Base-by-base conservation (phyloP, 345 rosid species). In the Euphorbia pulcherrima region DNA sequence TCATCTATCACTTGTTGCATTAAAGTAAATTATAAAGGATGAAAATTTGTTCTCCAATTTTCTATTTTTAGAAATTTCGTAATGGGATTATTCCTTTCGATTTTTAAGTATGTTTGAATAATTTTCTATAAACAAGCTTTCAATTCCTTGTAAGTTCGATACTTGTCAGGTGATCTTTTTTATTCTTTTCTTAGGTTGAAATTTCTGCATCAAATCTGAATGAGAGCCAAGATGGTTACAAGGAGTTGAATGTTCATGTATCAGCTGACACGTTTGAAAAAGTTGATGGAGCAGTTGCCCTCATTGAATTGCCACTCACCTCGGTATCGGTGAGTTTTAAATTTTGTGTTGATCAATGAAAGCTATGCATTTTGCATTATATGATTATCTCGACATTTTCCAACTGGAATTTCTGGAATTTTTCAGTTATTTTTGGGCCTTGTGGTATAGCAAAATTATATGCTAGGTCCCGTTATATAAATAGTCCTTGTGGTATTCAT, bases 201-300 rank as follows among this genome's bases (percentile, higher is more conserved):
- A 78, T 89, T 71, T 82, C 88, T 72, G 69, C 88, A 67, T 76
- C 90, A 51, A 87, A 86, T 78, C 84, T 74, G 64, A 80, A 65
- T 72, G 86, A 81, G 53, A 62, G 69, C 71, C 80, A 73, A 53
- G 66, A 57, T 63, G 70, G 78, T n/a, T 87, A 79, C 76, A 79
- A 91, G 77, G 93, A 87, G 72, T 75, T 94, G 61, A 78, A 74
- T 61, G 79, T 91, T 69, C 86, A 78, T 67, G 75, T 94, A 79
- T 83, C 93, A 59, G 96, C 96, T 17, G 93, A 92, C 63, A 83
- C 89, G 24, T 89, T 75, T 79, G 92, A 89, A 70, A 94, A 94
- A 83, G 92, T 89, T 52, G 97, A 94, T 76, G 87, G 87, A 62
- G 97, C 97, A 46, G 89, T 88, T 70, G 80, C 87, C 61, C 79